Evolutionary conservation across 371 early-diverging fungal genomes (phyloP).

Genomic region (Choanephora cucurbitarum): DNA sequence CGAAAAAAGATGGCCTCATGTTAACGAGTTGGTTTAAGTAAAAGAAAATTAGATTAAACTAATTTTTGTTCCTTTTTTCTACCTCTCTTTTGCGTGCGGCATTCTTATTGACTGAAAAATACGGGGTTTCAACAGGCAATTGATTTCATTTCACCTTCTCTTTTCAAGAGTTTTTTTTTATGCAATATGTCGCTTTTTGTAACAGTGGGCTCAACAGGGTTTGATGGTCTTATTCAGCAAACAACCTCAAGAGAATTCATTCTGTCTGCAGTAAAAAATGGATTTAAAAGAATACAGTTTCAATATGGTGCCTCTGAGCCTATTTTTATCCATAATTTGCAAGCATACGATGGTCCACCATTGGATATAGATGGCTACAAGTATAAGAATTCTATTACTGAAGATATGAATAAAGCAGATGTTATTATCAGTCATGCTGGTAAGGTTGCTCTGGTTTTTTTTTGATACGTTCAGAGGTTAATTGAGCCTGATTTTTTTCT

Average conservation of each 20-base stretch:
- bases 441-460: constrained; percentile 22
- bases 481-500: neutral
- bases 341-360: constrained; percentile 6
- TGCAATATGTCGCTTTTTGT: constrained; percentile 55
- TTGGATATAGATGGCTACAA: constrained; percentile 54
- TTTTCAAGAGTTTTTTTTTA: constrained; percentile 9
- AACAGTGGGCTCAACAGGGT: constrained; percentile 91
- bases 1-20: constrained; percentile 27
- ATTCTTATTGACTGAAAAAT: constrained; percentile 19
- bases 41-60: neutral
- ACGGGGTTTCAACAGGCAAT: constrained; percentile 8
- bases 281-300: constrained; percentile 52
- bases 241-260: constrained; percentile 54
- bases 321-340: constrained; percentile 23
- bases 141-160: neutral
- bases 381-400: constrained; percentile 59
- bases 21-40: constrained; percentile 5
- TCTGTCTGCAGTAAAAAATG: constrained; percentile 28
- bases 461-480: too few species aligned
- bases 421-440: constrained; percentile 80
- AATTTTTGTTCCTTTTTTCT: neutral
- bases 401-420: constrained; percentile 61
- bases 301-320: constrained; percentile 75
- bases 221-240: constrained; percentile 70
- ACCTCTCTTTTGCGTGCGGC: constrained; percentile 31